These are phyloP conservation scores for Debaryomyces subglobosus DNA, from an alignment of 1,139 yeast species.

Conservation along the genomic window DNA sequence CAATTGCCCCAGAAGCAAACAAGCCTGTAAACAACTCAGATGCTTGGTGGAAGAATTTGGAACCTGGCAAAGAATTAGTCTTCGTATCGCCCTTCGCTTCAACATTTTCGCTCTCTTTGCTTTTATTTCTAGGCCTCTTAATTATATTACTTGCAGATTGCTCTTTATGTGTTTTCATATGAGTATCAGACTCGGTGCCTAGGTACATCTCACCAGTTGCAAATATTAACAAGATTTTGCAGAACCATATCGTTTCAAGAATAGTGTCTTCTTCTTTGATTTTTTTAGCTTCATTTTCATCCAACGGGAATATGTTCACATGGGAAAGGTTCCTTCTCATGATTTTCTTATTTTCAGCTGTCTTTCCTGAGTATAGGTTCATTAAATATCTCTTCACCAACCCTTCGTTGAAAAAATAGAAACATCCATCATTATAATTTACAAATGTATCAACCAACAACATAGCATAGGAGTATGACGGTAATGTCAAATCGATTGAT, in stretches of 20 bases:
- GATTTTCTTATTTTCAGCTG: slow-evolving; percentile 43
- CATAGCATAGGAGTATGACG: slow-evolving; percentile 78
- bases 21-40: slow-evolving; percentile 74
- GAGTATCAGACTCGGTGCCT: slow-evolving; percentile 62
- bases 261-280: slow-evolving; percentile 59
- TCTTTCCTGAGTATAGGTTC: slow-evolving; percentile 57
- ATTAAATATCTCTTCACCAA: slow-evolving; percentile 65
- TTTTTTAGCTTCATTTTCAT: slow-evolving; percentile 47
- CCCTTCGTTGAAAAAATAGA: slow-evolving; percentile 85
- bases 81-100: slow-evolving; percentile 3
- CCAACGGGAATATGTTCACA: slow-evolving; percentile 36
- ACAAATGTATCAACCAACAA: slow-evolving; percentile 74
- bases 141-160: slow-evolving; percentile 20
- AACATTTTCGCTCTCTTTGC: slow-evolving; percentile 11
- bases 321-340: slow-evolving; percentile 41
- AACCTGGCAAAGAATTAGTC: slow-evolving; percentile 63
- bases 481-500: slow-evolving; percentile 68
- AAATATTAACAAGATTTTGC: slow-evolving; percentile 72
- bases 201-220: slow-evolving; percentile 87
- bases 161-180: slow-evolving; percentile 37
- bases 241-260: slow-evolving; percentile 78
- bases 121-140: slow-evolving; percentile 15
- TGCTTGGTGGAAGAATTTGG: slow-evolving; percentile 75
- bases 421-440: slow-evolving; percentile 81
- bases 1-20: slow-evolving; percentile 79